These are phyloP conservation scores for Trypanosoma theileri DNA, from an alignment of 208 protist genomes.

Conservation along the genomic window DNA sequence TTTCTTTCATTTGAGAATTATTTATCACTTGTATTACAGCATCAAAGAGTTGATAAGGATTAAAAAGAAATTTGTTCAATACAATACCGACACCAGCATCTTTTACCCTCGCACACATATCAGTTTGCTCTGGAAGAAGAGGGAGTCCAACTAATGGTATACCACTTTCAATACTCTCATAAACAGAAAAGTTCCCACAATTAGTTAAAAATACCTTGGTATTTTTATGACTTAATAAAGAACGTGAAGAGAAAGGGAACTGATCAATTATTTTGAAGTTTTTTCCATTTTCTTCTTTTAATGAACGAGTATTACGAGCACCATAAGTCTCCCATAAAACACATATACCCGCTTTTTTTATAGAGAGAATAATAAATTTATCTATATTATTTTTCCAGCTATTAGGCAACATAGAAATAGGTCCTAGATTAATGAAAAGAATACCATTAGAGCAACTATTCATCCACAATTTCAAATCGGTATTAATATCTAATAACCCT, in stretches of 20 bases:
- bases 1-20: slow-evolving; percentile 10
- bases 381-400: slow-evolving; percentile 6
- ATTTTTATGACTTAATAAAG: slow-evolving; percentile 21
- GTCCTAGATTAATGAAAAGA: slow-evolving; percentile 28
- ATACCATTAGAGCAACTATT: slow-evolving; percentile 27
- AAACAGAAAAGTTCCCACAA: slow-evolving; percentile 21
- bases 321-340: slow-evolving; percentile 22
- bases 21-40: slow-evolving; percentile 14
- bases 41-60: slow-evolving; percentile 1
- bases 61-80: slow-evolving; percentile 18
- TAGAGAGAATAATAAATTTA: slow-evolving; percentile 9
- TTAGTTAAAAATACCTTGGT: slow-evolving; percentile 32
- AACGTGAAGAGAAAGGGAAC: slow-evolving; percentile 17
- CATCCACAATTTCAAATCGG: slow-evolving; percentile 21
- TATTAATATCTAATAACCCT: background rate
- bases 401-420: background rate
- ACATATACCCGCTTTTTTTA: slow-evolving; percentile 10
- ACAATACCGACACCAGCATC: slow-evolving; percentile 17
- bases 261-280: background rate
- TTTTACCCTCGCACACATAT: slow-evolving; percentile 21
- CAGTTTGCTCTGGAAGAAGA: slow-evolving; percentile 3
- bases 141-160: slow-evolving; percentile 14
- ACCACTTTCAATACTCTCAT: slow-evolving; percentile 26
- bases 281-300: background rate
- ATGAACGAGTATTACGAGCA: background rate